Evolutionary conservation across 2,329 filamentous ascomycete species (phyloP).

Genomic region (Aspergillus sergii): DNA sequence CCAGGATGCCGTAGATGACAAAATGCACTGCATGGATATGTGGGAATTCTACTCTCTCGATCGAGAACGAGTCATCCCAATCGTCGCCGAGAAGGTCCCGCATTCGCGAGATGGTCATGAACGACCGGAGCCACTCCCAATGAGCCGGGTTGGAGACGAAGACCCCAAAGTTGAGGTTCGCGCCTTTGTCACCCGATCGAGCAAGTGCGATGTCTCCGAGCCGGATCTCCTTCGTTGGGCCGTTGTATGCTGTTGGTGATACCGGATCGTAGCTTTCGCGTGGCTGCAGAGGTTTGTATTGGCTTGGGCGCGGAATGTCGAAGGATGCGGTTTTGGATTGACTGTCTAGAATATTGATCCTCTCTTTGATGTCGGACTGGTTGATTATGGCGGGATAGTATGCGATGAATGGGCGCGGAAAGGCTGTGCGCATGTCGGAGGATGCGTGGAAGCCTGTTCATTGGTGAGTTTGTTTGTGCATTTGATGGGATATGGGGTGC

Average conservation of each 20-base stretch:
- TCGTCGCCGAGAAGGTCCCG: slow-evolving; percentile 49
- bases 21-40: slow-evolving; percentile 53
- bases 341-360: slow-evolving; percentile 26
- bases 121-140: slow-evolving; percentile 42
- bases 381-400: slow-evolving; percentile 45
- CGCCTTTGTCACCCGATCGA: slow-evolving; percentile 46
- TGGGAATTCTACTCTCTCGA: slow-evolving; percentile 54
- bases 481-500: neutral
- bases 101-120: slow-evolving; percentile 44
- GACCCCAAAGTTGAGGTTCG: slow-evolving; percentile 47
- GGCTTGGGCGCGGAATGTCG: slow-evolving; percentile 20
- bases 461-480: neutral
- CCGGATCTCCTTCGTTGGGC: slow-evolving; percentile 32
- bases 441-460: slow-evolving; percentile 44
- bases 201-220: slow-evolving; percentile 50
- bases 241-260: slow-evolving; percentile 20
- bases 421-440: slow-evolving; percentile 45
- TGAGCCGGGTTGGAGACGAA: slow-evolving; percentile 31
- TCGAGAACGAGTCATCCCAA: slow-evolving; percentile 44
- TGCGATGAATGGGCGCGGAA: slow-evolving; percentile 44
- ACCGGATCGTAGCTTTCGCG: slow-evolving; percentile 24
- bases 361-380: slow-evolving; percentile 32
- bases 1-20: slow-evolving; percentile 52
- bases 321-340: slow-evolving; percentile 2
- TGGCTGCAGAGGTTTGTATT: slow-evolving; percentile 13